Evolutionary conservation across 2,329 filamentous ascomycete species (phyloP), one percentile per base, ranked within the genome.

Genomic region (Trichoderma aggressivum): DNA sequence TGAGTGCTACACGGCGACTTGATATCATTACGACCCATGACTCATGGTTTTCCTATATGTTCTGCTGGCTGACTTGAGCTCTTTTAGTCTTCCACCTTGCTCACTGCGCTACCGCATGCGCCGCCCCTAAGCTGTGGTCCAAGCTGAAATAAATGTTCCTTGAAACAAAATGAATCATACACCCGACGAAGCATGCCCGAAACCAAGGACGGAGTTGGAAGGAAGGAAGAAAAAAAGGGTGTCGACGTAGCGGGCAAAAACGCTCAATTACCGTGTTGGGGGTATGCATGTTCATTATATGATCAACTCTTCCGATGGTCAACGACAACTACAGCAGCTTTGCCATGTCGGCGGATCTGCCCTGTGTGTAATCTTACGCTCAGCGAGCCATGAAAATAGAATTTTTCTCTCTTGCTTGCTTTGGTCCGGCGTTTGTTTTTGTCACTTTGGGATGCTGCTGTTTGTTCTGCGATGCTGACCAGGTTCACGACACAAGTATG

Each of bases 41-140:
- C 12, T 11, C 39, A 11, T 10, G 24, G 6, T 21, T 18, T 30
- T 1, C 8, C 5, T 5, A 3, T n/a, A 7, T 26, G 26, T n/a
- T 10, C 7, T 43, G 24, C n/a, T 50, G 11, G 50, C 73, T 74
- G 32, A 73, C 60, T 28, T 30, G 32, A 24, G 10, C 39, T 26
- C 21, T 65, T 65, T n/a, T 77, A 98, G 95, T 98, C 88, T 99
- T 99, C 92, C 95, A 99, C 85, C 93, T 99, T 78, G 91, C 93
- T 78, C 96, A 98, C 88, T 99, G 96, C 87, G 94, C 95, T 75
- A 93, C 89, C 79, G 86, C 91, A 81, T 99, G 96, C 82, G 95
- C 96, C 74, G 96, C 96, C 70, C 94, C 95, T 79, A 98, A 97
- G 91, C 92, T 99, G 79, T 99, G 94, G 90, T 89, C 91, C 75